Base-by-base conservation (phyloP, 306 rosid genomes). In the Prunus davidiana region DNA sequence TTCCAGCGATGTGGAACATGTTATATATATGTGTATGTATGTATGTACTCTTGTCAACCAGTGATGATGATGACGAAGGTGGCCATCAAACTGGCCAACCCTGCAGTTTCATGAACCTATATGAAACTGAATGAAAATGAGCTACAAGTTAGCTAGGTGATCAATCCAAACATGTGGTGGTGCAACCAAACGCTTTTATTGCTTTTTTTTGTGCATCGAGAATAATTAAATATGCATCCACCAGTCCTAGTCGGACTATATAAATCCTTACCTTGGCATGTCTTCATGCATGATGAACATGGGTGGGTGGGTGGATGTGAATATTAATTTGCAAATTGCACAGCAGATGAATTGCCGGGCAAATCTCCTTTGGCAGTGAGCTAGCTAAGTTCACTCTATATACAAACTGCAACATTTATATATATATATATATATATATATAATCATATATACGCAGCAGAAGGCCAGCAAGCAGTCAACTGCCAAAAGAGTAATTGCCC, bases 281-380 rank as follows among this genome's bases (percentile, higher is more conserved):
- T 2, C 15, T 38, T 38, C 43, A 38, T 38, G 43, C 43, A 38
- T 38, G 43, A 38, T 38, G 43, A 38, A 38, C 43, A 38, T 38
- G 8, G 41, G 41, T 34, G 38, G 38, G 38, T 38, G 43, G 43
- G 2, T 38, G 43, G 43, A 38, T 38, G 43, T 6, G 43, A 38
- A 49, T 8, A 13, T 3, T 60, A 24, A 24, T 25, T 24, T 60
- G 32, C 34, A 24, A 24, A 12, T 24, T 60, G 32, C 38, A 60
- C 19, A 60, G 19, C 28, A n/a, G 81, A 32, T 78, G 89, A 78
- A 85, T 91, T 84, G 84, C 91, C 20, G 91, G 88, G 84, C 91
- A 91, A 87, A 89, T 89, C 91, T 84, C 86, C 91, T 89, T 91
- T 89, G 96, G 90, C 90, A 75, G 87, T 86, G 74, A 78, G 81